phyloP scores from a whole-genome alignment of 192 early-diverging fungal genomes.

The Coemansia sp. region DNA sequence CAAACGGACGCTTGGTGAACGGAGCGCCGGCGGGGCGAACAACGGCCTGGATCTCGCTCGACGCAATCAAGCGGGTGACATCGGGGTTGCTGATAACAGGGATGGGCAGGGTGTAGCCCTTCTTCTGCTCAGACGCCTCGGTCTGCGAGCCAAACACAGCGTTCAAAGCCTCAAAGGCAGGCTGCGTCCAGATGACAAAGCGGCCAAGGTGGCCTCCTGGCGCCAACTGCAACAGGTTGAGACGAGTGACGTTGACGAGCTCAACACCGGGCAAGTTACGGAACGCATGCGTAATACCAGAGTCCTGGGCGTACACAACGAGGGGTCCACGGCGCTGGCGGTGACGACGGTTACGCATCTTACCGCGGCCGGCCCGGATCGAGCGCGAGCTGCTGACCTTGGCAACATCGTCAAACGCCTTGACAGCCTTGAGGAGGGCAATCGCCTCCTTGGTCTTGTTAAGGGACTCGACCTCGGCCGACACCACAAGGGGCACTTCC shows the following conservation, averaged over 20 bases:
- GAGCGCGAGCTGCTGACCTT: slow-evolving; percentile 95
- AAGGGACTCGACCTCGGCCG: slow-evolving; percentile 74
- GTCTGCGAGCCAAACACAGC: slow-evolving; percentile 87
- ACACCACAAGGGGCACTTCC: slow-evolving; percentile 92
- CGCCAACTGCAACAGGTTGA: slow-evolving; percentile 98
- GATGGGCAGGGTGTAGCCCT: slow-evolving; percentile 84
- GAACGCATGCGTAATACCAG: slow-evolving; percentile 92
- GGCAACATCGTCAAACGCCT: slow-evolving; percentile 92
- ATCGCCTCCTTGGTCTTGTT: slow-evolving; percentile 94
- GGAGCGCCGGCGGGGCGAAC: slow-evolving; percentile 78
- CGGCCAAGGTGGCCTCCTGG: slow-evolving; percentile 98
- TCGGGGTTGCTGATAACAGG: slow-evolving; percentile 92
- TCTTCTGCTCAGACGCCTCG: slow-evolving; percentile 79
- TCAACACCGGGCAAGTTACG: slow-evolving; percentile 99
- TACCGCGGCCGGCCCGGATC: slow-evolving; percentile 94
- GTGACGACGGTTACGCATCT: slow-evolving; percentile 95
- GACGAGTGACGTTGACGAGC: slow-evolving; percentile 79
- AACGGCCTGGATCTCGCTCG: slow-evolving; percentile 93
- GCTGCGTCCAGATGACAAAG: slow-evolving; percentile 98
- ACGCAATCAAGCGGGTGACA: slow-evolving; percentile 93
- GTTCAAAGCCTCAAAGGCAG: slow-evolving; percentile 89
- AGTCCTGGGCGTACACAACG: slow-evolving; percentile 91
- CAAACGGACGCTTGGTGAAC: slow-evolving; percentile 85
- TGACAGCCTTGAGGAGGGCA: slow-evolving; percentile 81
- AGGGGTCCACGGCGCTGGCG: slow-evolving; percentile 94